Evolutionary conservation across 345 rosid species (phyloP), one percentile per base, ranked within the genome.

Genomic region (Nasturtium officinale): DNA sequence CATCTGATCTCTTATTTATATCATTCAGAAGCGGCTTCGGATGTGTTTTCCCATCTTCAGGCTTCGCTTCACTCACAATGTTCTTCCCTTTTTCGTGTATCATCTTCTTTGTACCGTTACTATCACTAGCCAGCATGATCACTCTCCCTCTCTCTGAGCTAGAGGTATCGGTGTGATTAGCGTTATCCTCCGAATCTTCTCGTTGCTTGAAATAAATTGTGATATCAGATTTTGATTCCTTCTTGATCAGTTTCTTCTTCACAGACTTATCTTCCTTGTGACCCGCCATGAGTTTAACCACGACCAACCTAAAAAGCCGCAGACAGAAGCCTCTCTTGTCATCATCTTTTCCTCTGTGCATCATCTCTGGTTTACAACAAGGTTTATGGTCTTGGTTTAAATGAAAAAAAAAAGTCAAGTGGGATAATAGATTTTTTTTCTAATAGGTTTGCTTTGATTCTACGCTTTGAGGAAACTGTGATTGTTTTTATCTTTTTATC

Each of bases 181-280:
- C 75, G 43, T 65, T 57, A 35, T 72, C 79, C 3, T 76, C 80
- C 0, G 77, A 72, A n/a, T 77, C 81, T 72, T 78, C 81, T 52
- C 63, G 37, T 33, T 72, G 64, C 77, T 72, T 72, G 69, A 60
- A 78, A 26, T 65, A 52, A 10, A 78, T 66, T 26, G 32, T 73
- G 52, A 78, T 67, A 25, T 78, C 81, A 25, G 73, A 78, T 0
- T 58, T 59, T 59, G 80, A 72, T 25, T 67, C 74, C 53, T 60
- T 73, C 73, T 72, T 72, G 38, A 69, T 69, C 33, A 76, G 60
- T 46, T 69, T 69, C 60, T 62, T 76, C 33, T 12, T 62, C 11
- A 16, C 61, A 6, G 75, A n/a, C 59, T 48, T 70, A 5, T 64
- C 54, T 26, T 70, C 54, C 9, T 37, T 75, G 10, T 67, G 63